Base-by-base conservation (phyloP, 345 rosid species). In the Stellera chamaejasme region DNA sequence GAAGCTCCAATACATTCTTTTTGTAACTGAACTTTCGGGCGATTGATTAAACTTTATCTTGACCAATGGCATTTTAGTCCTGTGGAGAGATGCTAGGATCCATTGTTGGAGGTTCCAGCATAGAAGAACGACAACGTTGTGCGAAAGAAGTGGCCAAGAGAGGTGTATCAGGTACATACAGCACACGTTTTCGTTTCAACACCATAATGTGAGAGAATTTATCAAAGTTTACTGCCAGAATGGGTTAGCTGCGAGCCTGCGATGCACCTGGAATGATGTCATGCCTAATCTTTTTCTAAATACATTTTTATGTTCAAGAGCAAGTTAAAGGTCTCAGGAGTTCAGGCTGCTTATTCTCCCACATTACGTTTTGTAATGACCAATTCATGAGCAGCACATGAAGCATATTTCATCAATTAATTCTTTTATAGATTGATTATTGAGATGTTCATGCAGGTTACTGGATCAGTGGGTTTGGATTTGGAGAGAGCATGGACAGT, bases 381-480 rank as follows among this genome's bases (percentile, higher is more conserved):
- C 39, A 32, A 8, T 32, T 8, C 7, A 32, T 32, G 39, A 32
- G 7, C 3, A 5, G 7, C 9, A 5, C 39, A 32, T 32, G 7
- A 32, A 32, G 39, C 52, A 49, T 49, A 9, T 49, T 14, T 13
- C 15, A 6, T 48, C 26, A 32, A 32, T 8, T 8, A 32, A 32
- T 32, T 32, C 39, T 32, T 8, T 14, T 13, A 2, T 32, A 54
- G 14, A 53, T n/a, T 72, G 51, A 52, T 46, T 43, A 32, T 6
- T 28, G 60, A 43, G 36, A 32, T 32, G 26, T 25, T 59, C 36
- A 41, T 75, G 52, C 75, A 86, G 95, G 95, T 52, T 86, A 75
- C 64, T 86, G 84, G 86, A 67, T 86, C 61, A 90, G 90, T 70
- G 95, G 90, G 15, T 83, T 86, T 76, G 95, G 95, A 43, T 76